These are phyloP conservation scores for Globisporangium mamillatum DNA, from an alignment of 352 stramenopile genomes.

Conservation along the genomic window DNA sequence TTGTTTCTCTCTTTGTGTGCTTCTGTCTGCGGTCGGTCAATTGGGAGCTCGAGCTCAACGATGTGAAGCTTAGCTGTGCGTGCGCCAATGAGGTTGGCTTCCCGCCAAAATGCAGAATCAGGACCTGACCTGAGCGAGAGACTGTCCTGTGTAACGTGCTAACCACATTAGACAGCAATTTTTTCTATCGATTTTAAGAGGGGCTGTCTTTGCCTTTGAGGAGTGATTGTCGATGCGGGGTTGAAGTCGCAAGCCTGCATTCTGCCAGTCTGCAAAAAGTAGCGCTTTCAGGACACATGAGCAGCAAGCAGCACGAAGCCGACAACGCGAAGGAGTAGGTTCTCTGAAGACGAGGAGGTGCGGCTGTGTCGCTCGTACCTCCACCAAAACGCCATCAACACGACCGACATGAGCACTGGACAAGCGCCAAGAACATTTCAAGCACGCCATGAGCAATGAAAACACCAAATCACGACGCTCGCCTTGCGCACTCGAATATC, in stretches of 20 bases:
- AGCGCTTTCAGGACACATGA: neutral
- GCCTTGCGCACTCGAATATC: neutral
- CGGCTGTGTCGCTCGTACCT: neutral
- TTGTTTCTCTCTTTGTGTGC: neutral
- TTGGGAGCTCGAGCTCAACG: neutral
- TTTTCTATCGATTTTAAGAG: neutral
- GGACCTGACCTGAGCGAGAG: neutral
- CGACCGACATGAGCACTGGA: neutral
- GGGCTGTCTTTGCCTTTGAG: neutral
- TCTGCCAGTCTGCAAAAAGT: neutral
- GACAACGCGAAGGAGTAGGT: neutral
- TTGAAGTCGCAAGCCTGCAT: neutral
- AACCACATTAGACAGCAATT: neutral
- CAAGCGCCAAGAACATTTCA: neutral
- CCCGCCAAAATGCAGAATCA: neutral
- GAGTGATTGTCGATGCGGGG: neutral
- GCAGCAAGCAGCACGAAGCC: neutral
- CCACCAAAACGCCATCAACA: neutral
- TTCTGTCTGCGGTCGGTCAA: neutral
- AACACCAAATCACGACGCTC: neutral
- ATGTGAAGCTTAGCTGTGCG: neutral
- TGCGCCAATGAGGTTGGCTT: neutral
- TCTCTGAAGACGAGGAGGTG: neutral
- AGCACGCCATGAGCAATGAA: neutral
- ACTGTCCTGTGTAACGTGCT: neutral